A percentile compares a stretch with the other conserved stretches of the same genome.
phyloP scores from a whole-genome alignment of 2,329 filamentous ascomycete genomes.

The Aspergillus costaricaensis region DNA sequence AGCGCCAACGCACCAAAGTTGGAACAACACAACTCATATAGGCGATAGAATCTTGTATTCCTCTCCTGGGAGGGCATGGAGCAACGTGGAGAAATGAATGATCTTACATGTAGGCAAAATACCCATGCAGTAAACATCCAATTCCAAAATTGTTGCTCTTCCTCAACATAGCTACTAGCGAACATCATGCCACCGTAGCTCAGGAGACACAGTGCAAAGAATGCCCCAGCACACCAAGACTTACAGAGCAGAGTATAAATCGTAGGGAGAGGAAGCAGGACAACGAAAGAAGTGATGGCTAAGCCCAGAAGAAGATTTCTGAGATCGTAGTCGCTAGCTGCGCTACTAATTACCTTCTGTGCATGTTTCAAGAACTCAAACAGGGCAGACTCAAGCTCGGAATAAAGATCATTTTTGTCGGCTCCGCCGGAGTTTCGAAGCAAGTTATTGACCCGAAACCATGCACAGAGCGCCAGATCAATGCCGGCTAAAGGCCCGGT shows the following conservation, averaged over 20 bases:
- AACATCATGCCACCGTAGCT: conserved; percentile 91
- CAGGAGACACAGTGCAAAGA: conserved; percentile 56
- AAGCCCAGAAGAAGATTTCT: conserved; percentile 44
- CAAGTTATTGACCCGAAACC: conserved; percentile 51
- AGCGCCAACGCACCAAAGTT: conserved; percentile 47
- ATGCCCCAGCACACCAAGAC: conserved; percentile 31
- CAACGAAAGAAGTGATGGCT: conserved; percentile 44
- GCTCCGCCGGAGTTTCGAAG: conserved; percentile 15
- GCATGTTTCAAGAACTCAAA: conserved; percentile 67
- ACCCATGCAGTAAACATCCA: conserved; percentile 65
- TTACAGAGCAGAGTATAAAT: conserved; percentile 32
- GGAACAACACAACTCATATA: conserved; percentile 9
- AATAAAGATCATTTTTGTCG: conserved; percentile 3
- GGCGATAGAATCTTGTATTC: not conserved
- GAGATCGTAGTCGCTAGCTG: conserved; percentile 90
- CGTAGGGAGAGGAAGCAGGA: conserved; percentile 39
- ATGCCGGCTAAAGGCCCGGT: conserved; percentile 37
- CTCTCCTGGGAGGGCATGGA: not conserved
- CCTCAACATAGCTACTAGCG: conserved; percentile 94
- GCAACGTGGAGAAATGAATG: conserved; percentile 16
- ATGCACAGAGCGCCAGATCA: conserved; percentile 68
- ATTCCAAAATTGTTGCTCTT: conserved; percentile 99
- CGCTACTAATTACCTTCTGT: conserved; percentile 79
- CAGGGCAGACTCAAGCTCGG: conserved; percentile 29
- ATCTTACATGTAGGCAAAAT: conserved; percentile 49